phyloP scores from a whole-genome alignment of 257 asterid genomes.

The Solanum dulcamara region DNA sequence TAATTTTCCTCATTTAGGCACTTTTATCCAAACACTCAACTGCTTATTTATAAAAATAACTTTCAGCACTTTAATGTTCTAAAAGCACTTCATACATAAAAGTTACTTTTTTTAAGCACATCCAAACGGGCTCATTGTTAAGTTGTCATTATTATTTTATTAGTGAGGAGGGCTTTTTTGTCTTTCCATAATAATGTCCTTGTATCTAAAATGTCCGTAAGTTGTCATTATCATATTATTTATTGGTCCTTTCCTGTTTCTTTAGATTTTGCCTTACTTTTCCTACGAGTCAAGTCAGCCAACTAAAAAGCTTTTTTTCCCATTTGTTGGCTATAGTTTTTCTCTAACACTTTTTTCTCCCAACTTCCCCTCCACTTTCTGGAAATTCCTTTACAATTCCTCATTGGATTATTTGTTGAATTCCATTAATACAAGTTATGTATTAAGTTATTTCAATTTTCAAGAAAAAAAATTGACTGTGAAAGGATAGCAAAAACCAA shows the following conservation, averaged over 20 bases:
- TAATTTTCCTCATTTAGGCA: too few relatives aligned
- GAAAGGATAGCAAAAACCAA: background rate
- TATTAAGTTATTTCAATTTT: background rate
- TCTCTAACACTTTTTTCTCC: background rate
- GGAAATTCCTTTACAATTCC: background rate
- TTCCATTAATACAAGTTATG: background rate
- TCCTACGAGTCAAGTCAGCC: background rate
- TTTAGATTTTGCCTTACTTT: background rate
- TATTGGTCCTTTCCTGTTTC: background rate
- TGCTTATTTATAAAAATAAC: too few relatives aligned
- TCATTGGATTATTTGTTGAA: background rate
- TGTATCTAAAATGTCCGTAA: background rate
- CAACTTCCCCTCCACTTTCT: background rate
- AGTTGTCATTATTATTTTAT: background rate
- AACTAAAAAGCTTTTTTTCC: background rate
- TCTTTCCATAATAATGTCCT: background rate
- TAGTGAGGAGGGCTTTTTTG: background rate
- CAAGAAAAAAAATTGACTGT: background rate
- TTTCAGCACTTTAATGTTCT: too few relatives aligned
- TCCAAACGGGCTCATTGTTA: too few relatives aligned
- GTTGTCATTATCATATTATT: background rate
- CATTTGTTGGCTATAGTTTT: background rate
- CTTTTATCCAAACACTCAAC: too few relatives aligned
- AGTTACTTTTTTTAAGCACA: too few relatives aligned
- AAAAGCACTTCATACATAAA: too few relatives aligned